Base-by-base conservation (phyloP, 1,284 basidiomycete genomes). In the Marasmius oreades region DNA sequence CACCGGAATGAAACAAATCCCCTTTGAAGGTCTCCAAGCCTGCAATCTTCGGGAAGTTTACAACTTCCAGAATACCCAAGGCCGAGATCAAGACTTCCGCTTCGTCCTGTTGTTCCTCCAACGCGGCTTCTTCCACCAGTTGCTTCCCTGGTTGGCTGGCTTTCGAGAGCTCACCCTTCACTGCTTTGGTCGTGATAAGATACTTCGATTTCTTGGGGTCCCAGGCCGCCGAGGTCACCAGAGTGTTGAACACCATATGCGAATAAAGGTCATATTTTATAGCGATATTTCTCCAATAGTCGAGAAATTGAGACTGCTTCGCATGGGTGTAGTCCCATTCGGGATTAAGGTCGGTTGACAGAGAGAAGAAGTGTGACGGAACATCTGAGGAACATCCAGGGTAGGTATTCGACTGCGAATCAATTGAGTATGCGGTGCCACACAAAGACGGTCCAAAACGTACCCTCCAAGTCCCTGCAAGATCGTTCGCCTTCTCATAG, bases 21-120 rank as follows among this genome's bases (percentile, higher is more conserved):
- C 80, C 81, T 43, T 76, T 71, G 66, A 81, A 84, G 3, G 48
- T 59, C 3, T 70, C 67, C 18, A 73, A 60, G 1, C 75, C 80
- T 5, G 69, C 65, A 16, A 80, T 68, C 7, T 64, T 64, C 1
- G 76, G 66, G 33, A 71, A 69, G 33, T 68, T 67, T 16, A 78
- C 77, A 10, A 69, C 66, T 51, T 68, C 70, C 11, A 81, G 64
- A 1, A 75, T 59, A 2, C 80, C 79, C 14, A 73, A 65, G 5
- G 77, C 79, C 0, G 72, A 73, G n/a, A 82, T 69, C 18, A 82
- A 52, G 18, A 79, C 64, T 22, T 71, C 61, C 1, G 71, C 72
- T 3, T 62, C 62, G 3, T 59, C 61, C 14, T 52, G 57, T 1
- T 44, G 59, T n/a, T 46, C 59, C 42, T 63, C 60, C 7, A 67